Conservation (phyloP, 208 protist species). For the Wallacemonas sp. region DNA sequence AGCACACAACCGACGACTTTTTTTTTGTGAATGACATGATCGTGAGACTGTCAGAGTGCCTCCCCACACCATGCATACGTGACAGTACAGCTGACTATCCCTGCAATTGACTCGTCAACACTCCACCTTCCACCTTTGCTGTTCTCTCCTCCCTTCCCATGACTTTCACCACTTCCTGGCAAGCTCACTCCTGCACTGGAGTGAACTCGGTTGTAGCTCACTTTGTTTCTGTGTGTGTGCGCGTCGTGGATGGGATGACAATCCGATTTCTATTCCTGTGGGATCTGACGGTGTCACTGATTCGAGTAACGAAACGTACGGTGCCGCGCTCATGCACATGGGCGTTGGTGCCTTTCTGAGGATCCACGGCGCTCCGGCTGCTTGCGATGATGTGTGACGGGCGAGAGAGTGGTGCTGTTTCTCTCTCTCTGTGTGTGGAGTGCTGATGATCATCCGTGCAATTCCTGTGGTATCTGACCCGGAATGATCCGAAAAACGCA, state of each 20-base stretch:
- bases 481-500: constrained; percentile 52
- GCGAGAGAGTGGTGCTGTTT: neutral
- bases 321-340: constrained; percentile 16
- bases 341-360: constrained; percentile 12
- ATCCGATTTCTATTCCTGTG: constrained; percentile 20
- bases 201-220: too few relatives aligned
- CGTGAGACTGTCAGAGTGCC: too few relatives aligned
- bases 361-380: constrained; percentile 6
- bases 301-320: constrained; percentile 18
- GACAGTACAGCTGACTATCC: too few relatives aligned
- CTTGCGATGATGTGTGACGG: neutral
- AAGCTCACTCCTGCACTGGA: too few relatives aligned
- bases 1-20: too few relatives aligned
- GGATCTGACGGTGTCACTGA: constrained; percentile 17
- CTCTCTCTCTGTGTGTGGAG: neutral
- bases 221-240: neutral
- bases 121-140: too few relatives aligned
- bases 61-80: too few relatives aligned
- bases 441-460: constrained; percentile 42
- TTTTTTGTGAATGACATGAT: too few relatives aligned
- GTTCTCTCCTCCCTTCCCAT: too few relatives aligned
- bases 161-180: too few relatives aligned
- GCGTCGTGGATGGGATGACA: constrained; percentile 13
- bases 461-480: constrained; percentile 85
- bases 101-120: too few relatives aligned